Evolutionary conservation across 805 yeast genomes (phyloP), one percentile per base, ranked within the genome.

Genomic region (Hyphopichia homilentoma): DNA sequence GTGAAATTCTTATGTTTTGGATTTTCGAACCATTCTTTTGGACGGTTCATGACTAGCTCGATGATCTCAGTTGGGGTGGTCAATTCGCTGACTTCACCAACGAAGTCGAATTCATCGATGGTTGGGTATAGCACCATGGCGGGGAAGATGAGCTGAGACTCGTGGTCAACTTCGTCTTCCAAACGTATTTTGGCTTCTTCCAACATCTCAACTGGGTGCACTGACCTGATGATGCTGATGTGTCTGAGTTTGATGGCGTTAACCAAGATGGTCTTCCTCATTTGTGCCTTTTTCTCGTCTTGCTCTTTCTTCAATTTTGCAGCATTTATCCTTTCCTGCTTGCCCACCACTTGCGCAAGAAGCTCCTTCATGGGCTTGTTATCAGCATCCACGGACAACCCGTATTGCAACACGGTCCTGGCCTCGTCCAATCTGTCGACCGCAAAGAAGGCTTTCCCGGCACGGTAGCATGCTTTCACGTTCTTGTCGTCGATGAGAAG

Each of bases 381-480:
- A 8, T 67, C 70, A 0, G 74, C 57, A 35, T 84, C 94, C 18
- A 83, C 46, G 4, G 67, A 58, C 28, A 79, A 51, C 0, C 89
- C 95, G 48, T 83, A 84, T 22, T 73, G 64, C 32, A 81, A 57
- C 5, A 88, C 72, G 36, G 75, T 78, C 27, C 65, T 61, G 5
- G 90, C 86, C 48, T 90, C 97, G 14, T 82, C 85, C 32, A 65
- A 70, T 44, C 75, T 75, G 17, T 75, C 83, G 5, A 93, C 67
- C 0, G 75, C 72, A 34, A 78, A 65, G 41, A 84, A 84, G 0
- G 97, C 96, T 50, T 73, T 82, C 1, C 86, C 90, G 30, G 94
- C 79, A 44, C 97, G 70, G 57, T 67, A 93, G 49, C 84, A 76
- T 0, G 97, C 97, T 60, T 93, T 93, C 29, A 81, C 65, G 49